These are phyloP conservation scores for Neurospora tetraspora DNA, from an alignment of 495 filamentous ascomycete species.

Conservation along the genomic window DNA sequence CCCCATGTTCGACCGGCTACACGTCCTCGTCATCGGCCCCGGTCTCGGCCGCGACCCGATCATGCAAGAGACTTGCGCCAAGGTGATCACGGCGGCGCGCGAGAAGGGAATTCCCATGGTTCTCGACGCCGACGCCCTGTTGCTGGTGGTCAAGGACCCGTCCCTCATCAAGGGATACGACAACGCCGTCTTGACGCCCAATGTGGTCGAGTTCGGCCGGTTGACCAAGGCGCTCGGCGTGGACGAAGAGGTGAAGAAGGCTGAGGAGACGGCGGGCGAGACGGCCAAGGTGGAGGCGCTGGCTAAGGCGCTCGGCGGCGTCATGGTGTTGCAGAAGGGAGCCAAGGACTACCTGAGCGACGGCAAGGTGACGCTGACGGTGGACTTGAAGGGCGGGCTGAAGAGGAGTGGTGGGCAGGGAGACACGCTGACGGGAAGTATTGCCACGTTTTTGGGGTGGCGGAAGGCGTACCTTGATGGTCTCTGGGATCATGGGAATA, in stretches of 20 bases:
- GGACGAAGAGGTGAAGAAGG: slow-evolving; percentile 38
- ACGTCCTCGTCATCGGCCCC: slow-evolving; percentile 89
- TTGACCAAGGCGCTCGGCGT: slow-evolving; percentile 56
- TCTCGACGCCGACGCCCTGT: slow-evolving; percentile 84
- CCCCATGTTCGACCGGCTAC: slow-evolving; percentile 71
- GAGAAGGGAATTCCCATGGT: slow-evolving; percentile 69
- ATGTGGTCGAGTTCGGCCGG: slow-evolving; percentile 84
- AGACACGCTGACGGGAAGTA: slow-evolving; percentile 83
- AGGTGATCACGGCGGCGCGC: slow-evolving; percentile 71
- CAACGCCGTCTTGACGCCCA: slow-evolving; percentile 85
- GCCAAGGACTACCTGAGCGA: slow-evolving; percentile 76
- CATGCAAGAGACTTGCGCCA: slow-evolving; percentile 78
- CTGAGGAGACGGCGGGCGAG: slow-evolving; percentile 29
- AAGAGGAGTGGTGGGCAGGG: slow-evolving; percentile 94
- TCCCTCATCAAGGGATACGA: slow-evolving; percentile 69
- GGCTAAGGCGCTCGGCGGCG: slow-evolving; percentile 69
- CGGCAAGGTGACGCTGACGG: slow-evolving; percentile 60
- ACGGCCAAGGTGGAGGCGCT: slow-evolving; percentile 60
- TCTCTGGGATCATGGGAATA: slow-evolving; percentile 62
- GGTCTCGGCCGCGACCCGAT: slow-evolving; percentile 81
- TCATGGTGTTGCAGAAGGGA: slow-evolving; percentile 88
- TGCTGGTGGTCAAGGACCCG: slow-evolving; percentile 64
- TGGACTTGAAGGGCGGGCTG: slow-evolving; percentile 65
- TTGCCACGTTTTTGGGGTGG: slow-evolving; percentile 85
- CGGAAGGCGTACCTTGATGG: slow-evolving; percentile 72